phyloP scores from a whole-genome alignment of 2,329 filamentous ascomycete species.

The Helminthosporium solani region DNA sequence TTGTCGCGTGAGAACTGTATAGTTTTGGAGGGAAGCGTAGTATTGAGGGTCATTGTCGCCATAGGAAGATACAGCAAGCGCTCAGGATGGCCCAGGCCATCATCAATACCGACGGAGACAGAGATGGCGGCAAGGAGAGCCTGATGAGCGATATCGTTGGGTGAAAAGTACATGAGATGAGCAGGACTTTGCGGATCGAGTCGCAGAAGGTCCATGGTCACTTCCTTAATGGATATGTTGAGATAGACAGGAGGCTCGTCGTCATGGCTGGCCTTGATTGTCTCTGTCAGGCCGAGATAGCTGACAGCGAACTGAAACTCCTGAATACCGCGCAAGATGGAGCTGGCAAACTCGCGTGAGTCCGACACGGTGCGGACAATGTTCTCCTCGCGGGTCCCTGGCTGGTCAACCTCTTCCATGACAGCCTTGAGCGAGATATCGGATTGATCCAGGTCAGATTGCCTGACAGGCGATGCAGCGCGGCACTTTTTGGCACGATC shows the following conservation, averaged over 20 bases:
- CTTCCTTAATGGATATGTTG: constrained; percentile 92
- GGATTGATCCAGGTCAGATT: constrained; percentile 34
- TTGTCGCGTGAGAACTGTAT: constrained; percentile 72
- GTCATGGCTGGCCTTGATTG: constrained; percentile 67
- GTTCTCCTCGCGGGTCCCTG: constrained; percentile 65
- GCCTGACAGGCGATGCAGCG: constrained; percentile 17
- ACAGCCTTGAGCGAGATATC: constrained; percentile 70
- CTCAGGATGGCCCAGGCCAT: constrained; percentile 82
- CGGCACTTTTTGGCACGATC: constrained; percentile 55
- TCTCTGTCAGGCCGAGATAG: constrained; percentile 83
- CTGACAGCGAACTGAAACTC: constrained; percentile 95
- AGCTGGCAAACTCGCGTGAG: constrained; percentile 88
- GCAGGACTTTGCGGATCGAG: constrained; percentile 90
- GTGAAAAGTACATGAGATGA: constrained; percentile 97
- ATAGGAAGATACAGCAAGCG: constrained; percentile 92
- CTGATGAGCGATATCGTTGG: constrained; percentile 90
- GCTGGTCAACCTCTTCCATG: constrained; percentile 70
- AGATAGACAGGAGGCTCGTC: constrained; percentile 72
- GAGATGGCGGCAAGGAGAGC: constrained; percentile 89
- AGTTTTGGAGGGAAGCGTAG: constrained; percentile 91
- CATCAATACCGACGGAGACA: constrained; percentile 86
- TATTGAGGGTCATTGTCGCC: constrained; percentile 93
- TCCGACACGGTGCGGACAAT: constrained; percentile 84
- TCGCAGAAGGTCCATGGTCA: constrained; percentile 88
- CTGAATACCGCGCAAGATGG: constrained; percentile 86